Evolutionary conservation across 306 rosid species (phyloP), one percentile per base, ranked within the genome.

Genomic region (Prunus kanzakura): DNA sequence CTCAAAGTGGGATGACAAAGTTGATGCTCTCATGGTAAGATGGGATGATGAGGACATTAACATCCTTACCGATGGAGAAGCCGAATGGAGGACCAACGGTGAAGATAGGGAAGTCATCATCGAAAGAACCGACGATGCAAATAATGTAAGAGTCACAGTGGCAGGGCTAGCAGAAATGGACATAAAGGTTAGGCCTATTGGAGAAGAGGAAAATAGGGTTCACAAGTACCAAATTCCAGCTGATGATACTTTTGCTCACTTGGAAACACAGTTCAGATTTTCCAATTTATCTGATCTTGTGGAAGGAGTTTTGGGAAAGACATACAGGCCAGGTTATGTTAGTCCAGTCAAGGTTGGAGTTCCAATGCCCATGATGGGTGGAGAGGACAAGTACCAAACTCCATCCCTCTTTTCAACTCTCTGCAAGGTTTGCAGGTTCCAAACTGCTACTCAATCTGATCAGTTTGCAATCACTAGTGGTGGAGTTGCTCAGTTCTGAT

Each of bases 281-380:
- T 68, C 68, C 15, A 83, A 82, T 11, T 71, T 79, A 18, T 49
- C 95, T 4, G 89, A 89, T 68, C 38, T n/a, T 49, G 89, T 89
- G 73, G 90, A 91, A 62, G 97, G 97, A 45, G 84, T 91, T 76
- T 71, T 91, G 86, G 93, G 95, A 8, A 87, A 89, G 85, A 89
- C 95, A 51, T 91, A 89, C 71, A 77, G 88, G 81, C 89, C 90
- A 35, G 84, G 83, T 3, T 89, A 91, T 62, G 83, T 86, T 74
- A 91, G 89, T 79, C 87, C 93, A n/a, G 95, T 86, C 0, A 91
- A 91, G 83, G 82, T 84, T 71, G 88, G 95, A 14, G 95, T 91
- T 76, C 71, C 86, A 16, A 89, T 88, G 97, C 95, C 60, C 1
- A 69, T 25, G 88, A 87, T 89, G 90, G 92, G 93, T 64, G 92